phyloP scores from a whole-genome alignment of 208 protist genomes.

The Zelonia costaricensis region DNA sequence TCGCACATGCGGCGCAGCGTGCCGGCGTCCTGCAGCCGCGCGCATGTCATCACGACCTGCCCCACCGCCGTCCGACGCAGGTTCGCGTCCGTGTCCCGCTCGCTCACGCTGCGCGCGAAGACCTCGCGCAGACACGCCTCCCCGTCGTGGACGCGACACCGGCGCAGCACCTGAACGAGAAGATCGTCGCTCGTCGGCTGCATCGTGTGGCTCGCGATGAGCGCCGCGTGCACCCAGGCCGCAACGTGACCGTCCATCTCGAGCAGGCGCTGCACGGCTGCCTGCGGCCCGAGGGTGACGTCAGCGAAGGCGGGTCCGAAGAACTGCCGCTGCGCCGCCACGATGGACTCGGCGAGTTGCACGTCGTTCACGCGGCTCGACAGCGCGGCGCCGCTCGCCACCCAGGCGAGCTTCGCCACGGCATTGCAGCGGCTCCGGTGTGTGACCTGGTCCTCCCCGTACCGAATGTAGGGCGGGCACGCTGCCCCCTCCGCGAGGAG shows the following conservation, averaged over 20 bases:
- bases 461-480: constrained; percentile 34
- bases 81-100: constrained; percentile 48
- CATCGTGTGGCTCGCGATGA: constrained; percentile 36
- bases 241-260: constrained; percentile 32
- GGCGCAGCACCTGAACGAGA: constrained; percentile 66
- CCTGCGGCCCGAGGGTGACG: constrained; percentile 46
- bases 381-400: constrained; percentile 39
- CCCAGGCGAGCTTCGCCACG: constrained; percentile 57
- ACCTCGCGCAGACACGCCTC: constrained; percentile 32
- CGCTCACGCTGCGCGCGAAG: constrained; percentile 51
- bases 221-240: constrained; percentile 69
- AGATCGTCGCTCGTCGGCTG: constrained; percentile 52
- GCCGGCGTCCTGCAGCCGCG: constrained; percentile 30
- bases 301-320: constrained; percentile 38
- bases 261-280: constrained; percentile 64
- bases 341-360: constrained; percentile 42
- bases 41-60: constrained; percentile 32
- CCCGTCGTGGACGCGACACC: constrained; percentile 57
- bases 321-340: constrained; percentile 48
- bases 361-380: constrained; percentile 37
- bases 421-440: constrained; percentile 64
- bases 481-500: constrained; percentile 48
- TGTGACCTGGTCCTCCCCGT: constrained; percentile 48
- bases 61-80: constrained; percentile 61
- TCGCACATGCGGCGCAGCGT: constrained; percentile 38